Evolutionary conservation across 306 rosid genomes (phyloP).

Genomic region (Carpinus fangiana): DNA sequence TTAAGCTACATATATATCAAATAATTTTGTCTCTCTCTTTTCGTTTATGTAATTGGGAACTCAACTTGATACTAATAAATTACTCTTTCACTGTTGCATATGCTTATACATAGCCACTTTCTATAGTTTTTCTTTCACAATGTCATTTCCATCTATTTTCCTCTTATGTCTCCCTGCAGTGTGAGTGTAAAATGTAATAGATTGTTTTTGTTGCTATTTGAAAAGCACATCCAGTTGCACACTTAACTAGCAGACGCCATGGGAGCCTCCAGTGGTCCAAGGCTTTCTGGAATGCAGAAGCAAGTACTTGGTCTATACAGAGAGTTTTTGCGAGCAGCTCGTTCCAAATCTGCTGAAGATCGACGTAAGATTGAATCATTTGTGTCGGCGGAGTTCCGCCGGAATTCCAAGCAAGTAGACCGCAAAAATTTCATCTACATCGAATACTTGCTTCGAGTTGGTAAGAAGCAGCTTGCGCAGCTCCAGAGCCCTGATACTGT

Average conservation of each 20-base stretch:
- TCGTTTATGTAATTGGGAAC: too few species aligned
- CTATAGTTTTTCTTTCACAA: not conserved
- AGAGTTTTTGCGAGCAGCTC: slow-evolving; percentile 76
- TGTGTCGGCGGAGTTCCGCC: slow-evolving; percentile 65
- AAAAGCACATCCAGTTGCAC: not conserved
- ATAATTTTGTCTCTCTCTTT: too few species aligned
- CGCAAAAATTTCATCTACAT: slow-evolving; percentile 69
- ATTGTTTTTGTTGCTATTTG: not conserved
- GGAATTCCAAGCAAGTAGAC: slow-evolving; percentile 62
- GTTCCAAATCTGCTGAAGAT: slow-evolving; percentile 60
- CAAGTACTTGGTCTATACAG: slow-evolving; percentile 81
- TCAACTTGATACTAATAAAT: too few species aligned
- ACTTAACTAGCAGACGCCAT: slow-evolving; percentile 30
- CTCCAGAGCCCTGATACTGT: slow-evolving; percentile 61
- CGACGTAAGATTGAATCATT: slow-evolving; percentile 55
- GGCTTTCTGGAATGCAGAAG: slow-evolving; percentile 86
- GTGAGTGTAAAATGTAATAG: not conserved
- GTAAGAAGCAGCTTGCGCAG: slow-evolving; percentile 82
- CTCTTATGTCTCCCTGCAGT: not conserved
- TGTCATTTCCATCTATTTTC: not conserved
- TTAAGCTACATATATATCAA: too few species aligned
- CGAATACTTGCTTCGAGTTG: slow-evolving; percentile 79
- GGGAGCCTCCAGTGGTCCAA: slow-evolving; percentile 49
- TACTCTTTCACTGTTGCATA: too few species aligned
- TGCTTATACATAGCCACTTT: not conserved